Base-by-base conservation (phyloP, 352 stramenopile genomes). In the Globisporangium parvum region DNA sequence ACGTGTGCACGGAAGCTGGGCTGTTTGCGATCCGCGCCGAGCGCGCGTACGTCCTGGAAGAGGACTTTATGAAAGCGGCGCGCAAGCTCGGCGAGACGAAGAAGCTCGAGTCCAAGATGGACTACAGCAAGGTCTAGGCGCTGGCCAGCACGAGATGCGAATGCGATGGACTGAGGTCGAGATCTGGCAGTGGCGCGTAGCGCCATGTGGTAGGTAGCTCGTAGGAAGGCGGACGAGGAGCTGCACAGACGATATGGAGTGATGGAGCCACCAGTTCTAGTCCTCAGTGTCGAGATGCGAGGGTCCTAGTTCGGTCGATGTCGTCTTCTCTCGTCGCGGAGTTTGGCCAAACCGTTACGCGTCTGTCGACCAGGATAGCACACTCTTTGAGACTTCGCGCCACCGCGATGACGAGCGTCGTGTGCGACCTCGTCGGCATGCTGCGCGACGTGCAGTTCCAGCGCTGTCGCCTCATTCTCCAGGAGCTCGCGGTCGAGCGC, bases 41-140 rank as follows among this genome's bases (percentile, higher is more conserved):
- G 70, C 86, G 98, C 46, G 96, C 99, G 67, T 99, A 99, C 80
- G 96, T 99, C 24, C 73, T 99, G 20, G 97, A 99, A 70, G 97
- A 99, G 67, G 98, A 99, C 72, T 99, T 99, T 71, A 99, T 99
- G 96, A 99, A 99, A 86, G 97, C 97, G 2, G 97, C 96, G 49
- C 88, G 98, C 55, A 99, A 99, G 85, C 89, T 99, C 65, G 88
- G 90, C 33, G 98, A 99, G 63, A 97, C 90, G 57, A 99, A 99
- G 92, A 99, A 99, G 77, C 88, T 99, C 46, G 98, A 99, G 81
- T 98, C 87, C 53, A 99, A 99, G 83, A 93, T 99, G 75, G 96
- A 99, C 78, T 99, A 99, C 79, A 97, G 85, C 79, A 99, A 99
- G 81, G 96, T 99, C 65, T 99, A 98, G 55, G 10, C 10, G 6